Base-by-base conservation (phyloP, 495 filamentous ascomycete species). In the Xylaria telfairii region DNA sequence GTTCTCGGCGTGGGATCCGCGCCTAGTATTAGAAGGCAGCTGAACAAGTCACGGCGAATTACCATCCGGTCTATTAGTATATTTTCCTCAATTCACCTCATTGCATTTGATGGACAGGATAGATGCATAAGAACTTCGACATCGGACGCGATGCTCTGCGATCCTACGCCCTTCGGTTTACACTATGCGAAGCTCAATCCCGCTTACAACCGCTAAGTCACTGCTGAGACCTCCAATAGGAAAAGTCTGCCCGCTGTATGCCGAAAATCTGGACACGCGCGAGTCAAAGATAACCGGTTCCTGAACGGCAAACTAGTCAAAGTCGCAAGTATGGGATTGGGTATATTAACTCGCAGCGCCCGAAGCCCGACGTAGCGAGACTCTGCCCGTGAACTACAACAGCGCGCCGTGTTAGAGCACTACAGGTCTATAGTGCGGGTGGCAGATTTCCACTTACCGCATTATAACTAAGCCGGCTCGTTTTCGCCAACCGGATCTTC, bases 111-210 rank as follows among this genome's bases (percentile, higher is more conserved):
- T 9, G 28, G 53, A 2, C 53, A 37, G 28, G 53, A 2, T 28
- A 37, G 30, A 21, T 12, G 32, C 21, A 37, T n/a, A 12, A 24
- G 19, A 37, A 21, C 13, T 59, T 61, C 37, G 59, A 41, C 21
- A 28, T 61, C 37, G 37, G 59, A 61, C 37, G 21, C 37, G 15
- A 13, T 4, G 12, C 21, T 37, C 59, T 61, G 26, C 37, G 1
- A 61, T 65, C 34, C 15, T 21, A 47, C 62, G 62, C 62, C 62
- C 62, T 65, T 49, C 8, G 2, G 9, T 8, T 21, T 28, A 63
- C 60, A 46, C 17, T 10, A 63, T 21, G 19, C 19, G 56, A 59
- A 19, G 56, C 7, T 32, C 21, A 37, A 15, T 28, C 51, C 51
- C 13, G 13, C 26, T 15, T 30, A 12, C 32, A 37, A 12, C 32